phyloP scores from a whole-genome alignment of 495 filamentous ascomycete species.

The Aspergillus heteromorphus region DNA sequence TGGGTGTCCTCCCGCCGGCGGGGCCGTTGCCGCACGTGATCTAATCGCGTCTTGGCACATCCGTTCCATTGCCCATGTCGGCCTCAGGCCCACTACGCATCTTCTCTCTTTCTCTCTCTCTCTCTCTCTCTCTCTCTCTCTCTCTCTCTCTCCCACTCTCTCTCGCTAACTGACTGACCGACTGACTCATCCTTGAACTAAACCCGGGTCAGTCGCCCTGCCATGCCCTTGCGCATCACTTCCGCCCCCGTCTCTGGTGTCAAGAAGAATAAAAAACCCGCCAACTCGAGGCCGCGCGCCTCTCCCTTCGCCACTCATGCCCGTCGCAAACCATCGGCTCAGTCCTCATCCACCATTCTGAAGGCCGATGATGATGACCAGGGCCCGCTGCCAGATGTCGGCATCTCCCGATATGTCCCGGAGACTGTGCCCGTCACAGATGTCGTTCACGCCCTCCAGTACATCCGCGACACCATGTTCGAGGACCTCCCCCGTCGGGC shows the following conservation, averaged over 20 bases:
- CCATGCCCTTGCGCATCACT: slow-evolving; percentile 43
- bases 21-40: no score
- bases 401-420: slow-evolving; percentile 31
- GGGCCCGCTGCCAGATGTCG: slow-evolving; percentile 34
- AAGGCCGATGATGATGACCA: slow-evolving; percentile 41
- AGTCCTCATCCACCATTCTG: slow-evolving; percentile 22
- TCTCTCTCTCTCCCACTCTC: not conserved
- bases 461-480: slow-evolving; percentile 63
- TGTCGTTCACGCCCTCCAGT: slow-evolving; percentile 58
- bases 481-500: slow-evolving; percentile 57
- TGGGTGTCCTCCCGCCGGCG: no score
- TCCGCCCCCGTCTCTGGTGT: slow-evolving; percentile 42
- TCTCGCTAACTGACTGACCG: not conserved
- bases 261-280: slow-evolving; percentile 36
- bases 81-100: no score
- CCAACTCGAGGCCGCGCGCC: slow-evolving; percentile 20
- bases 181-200: no score
- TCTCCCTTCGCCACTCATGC: slow-evolving; percentile 50
- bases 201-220: not conserved
- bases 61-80: no score
- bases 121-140: not conserved
- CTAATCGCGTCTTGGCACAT: no score
- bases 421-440: slow-evolving; percentile 52
- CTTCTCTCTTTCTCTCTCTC: not conserved
- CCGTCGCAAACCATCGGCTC: slow-evolving; percentile 50